Percentiles rank a stretch among this genome's conserved stretches.
Conservation (phyloP, 169 alveolate species). For the Cryptosporidium sp. region DNA sequence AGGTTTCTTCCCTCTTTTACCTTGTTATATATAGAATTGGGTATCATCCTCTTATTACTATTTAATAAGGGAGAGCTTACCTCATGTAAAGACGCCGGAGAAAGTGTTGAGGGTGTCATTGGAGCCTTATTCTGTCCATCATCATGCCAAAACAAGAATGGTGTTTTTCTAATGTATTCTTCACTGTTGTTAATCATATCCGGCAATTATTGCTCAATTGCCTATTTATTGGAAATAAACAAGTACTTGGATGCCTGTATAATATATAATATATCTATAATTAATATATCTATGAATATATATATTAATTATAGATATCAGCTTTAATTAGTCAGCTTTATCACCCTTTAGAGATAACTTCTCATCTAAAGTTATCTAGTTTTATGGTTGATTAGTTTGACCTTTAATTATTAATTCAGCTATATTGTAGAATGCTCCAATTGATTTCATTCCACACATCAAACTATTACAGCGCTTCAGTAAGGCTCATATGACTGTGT, state of each 20-base stretch:
- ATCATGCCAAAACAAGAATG: slow-evolving; percentile 69
- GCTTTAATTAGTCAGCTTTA: slow-evolving; percentile 43
- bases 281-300: neutral
- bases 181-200: slow-evolving; percentile 33
- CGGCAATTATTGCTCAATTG: no score
- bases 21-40: slow-evolving; percentile 14
- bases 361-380: slow-evolving; percentile 10
- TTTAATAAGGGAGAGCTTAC: slow-evolving; percentile 41
- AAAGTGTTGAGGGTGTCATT: slow-evolving; percentile 68
- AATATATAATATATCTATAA: neutral
- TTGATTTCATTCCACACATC: slow-evolving; percentile 59
- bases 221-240: neutral
- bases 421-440: neutral
- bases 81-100: slow-evolving; percentile 68
- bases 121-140: slow-evolving; percentile 61
- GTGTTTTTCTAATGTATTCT: slow-evolving; percentile 32
- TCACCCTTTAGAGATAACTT: slow-evolving; percentile 16
- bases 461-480: slow-evolving; percentile 38
- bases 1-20: slow-evolving; percentile 21
- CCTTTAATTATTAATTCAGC: slow-evolving; percentile 1
- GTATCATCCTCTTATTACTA: neutral
- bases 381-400: neutral
- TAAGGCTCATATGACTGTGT: slow-evolving; percentile 71
- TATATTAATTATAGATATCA: slow-evolving; percentile 10
- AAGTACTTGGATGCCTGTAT: neutral